phyloP scores from a whole-genome alignment of 108 stramenopile species.

The Cyclostephanos tholiformis region DNA sequence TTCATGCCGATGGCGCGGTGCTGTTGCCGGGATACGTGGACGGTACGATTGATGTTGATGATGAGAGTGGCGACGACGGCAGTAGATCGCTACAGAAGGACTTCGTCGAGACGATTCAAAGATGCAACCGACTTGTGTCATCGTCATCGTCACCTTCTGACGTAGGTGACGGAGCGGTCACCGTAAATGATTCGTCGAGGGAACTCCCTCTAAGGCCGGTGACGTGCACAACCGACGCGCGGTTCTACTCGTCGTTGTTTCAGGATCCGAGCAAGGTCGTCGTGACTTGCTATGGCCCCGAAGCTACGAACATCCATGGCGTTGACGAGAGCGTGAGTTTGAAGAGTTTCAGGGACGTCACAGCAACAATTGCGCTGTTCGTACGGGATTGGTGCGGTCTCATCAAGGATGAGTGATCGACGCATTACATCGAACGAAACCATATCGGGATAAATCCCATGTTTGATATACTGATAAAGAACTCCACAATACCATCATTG shows the following conservation, averaged over 20 bases:
- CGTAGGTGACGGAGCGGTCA: background rate
- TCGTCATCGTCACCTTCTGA: background rate
- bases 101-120: constrained; percentile 21
- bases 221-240: constrained; percentile 23
- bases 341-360: constrained; percentile 18
- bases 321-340: constrained; percentile 35
- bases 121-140: constrained; percentile 14
- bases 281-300: constrained; percentile 30
- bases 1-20: constrained; percentile 32
- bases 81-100: constrained; percentile 20
- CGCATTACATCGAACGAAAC: background rate
- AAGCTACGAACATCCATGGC: constrained; percentile 22
- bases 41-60: background rate
- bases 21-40: constrained; percentile 25
- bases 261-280: constrained; percentile 28
- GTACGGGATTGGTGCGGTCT: constrained; percentile 35
- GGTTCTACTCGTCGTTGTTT: constrained; percentile 19
- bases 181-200: background rate
- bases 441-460: no score
- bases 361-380: constrained; percentile 25
- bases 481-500: no score
- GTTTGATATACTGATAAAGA: no score
- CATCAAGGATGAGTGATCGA: constrained; percentile 15
- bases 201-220: constrained; percentile 17
- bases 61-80: background rate